Evolutionary conservation across 306 rosid species (phyloP).

Genomic region (Benincasa hispida): DNA sequence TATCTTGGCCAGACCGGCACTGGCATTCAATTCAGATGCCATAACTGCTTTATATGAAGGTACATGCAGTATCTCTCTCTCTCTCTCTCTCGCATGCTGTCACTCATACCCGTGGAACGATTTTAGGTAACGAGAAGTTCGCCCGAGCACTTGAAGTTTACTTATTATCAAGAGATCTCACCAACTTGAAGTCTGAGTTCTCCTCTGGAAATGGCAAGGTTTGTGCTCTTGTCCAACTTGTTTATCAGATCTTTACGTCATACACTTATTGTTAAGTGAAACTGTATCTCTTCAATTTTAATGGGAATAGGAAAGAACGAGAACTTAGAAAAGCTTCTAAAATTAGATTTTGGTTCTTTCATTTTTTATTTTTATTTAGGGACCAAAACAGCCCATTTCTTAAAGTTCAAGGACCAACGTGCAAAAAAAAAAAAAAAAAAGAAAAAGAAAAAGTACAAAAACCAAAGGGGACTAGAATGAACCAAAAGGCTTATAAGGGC

Average conservation of each 20-base stretch:
- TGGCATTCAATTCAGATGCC: conserved; percentile 33
- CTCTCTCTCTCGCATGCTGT: not conserved
- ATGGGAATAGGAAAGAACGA: not conserved
- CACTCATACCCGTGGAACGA: not conserved
- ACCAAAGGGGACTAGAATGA: too few relatives aligned
- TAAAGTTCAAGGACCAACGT: too few relatives aligned
- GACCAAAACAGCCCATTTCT: too few relatives aligned
- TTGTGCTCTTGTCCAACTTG: not conserved
- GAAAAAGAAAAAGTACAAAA: too few relatives aligned
- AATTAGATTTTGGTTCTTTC: not conserved
- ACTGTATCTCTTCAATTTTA: not conserved
- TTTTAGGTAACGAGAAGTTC: conserved; percentile 47
- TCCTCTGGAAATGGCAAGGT: conserved; percentile 76
- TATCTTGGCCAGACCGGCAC: conserved; percentile 55
- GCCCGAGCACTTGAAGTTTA: conserved; percentile 36
- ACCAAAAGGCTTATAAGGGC: too few relatives aligned
- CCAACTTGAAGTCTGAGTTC: conserved; percentile 59
- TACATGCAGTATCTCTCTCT: not conserved
- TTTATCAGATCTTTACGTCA: not conserved
- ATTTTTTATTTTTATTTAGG: too few relatives aligned
- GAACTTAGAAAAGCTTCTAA: not conserved
- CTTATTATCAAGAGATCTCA: conserved; percentile 59
- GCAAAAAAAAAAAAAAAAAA: too few relatives aligned
- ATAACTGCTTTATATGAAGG: conserved; percentile 42
- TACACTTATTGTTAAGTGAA: not conserved